These are phyloP conservation scores for Cryptosporidium sp. DNA, from an alignment of 169 alveolate genomes.

Conservation along the genomic window DNA sequence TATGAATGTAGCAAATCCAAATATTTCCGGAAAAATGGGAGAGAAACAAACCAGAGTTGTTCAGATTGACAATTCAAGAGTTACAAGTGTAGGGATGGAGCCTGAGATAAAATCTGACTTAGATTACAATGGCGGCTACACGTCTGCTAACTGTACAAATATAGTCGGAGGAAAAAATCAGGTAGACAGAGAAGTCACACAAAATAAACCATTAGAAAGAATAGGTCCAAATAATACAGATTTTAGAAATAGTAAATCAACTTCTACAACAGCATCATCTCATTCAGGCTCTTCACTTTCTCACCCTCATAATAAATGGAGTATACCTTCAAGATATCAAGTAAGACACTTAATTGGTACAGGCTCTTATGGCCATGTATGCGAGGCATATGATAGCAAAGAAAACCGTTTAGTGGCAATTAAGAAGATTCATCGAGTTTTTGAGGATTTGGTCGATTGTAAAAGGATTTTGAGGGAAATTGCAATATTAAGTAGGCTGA, in stretches of 20 bases:
- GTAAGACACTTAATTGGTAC: conserved; percentile 91
- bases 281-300: conserved; percentile 24
- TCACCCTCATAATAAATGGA: conserved; percentile 59
- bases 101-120: neutral
- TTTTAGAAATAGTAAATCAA: conserved; percentile 38
- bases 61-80: conserved; percentile 20
- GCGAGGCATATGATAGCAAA: conserved; percentile 88
- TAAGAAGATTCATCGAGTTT: conserved; percentile 94
- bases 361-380: conserved; percentile 94
- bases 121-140: neutral
- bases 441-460: conserved; percentile 96
- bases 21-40: conserved; percentile 3
- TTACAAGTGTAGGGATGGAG: neutral
- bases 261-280: conserved; percentile 63
- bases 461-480: conserved; percentile 96
- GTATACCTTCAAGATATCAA: conserved; percentile 87
- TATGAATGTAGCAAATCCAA: neutral
- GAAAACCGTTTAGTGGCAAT: conserved; percentile 93
- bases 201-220: neutral
- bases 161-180: neutral
- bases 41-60: conserved; percentile 69
- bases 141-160: neutral
- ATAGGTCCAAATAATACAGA: conserved; percentile 3
- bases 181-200: neutral
- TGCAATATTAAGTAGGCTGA: conserved; percentile 92